Percentiles rank a stretch among this genome's conserved stretches.
Conservation (phyloP, 306 rosid species). For the Lablab purpureus region DNA sequence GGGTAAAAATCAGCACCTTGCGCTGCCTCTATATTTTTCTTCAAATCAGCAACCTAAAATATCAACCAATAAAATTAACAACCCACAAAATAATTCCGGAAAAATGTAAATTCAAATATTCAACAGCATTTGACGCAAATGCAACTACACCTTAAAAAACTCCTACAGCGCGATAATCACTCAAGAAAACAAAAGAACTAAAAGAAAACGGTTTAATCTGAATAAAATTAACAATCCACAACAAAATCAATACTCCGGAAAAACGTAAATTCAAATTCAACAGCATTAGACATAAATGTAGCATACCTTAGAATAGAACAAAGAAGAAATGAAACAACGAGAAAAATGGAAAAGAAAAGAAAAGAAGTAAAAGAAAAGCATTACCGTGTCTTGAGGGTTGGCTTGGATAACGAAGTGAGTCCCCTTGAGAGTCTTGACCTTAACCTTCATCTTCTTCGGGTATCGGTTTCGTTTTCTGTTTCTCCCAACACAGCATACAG, state of each 20-base stretch:
- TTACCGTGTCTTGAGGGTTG: conserved; percentile 51
- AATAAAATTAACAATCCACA: no score
- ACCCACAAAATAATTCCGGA: background rate
- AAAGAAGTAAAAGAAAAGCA: background rate
- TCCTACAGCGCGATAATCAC: background rate
- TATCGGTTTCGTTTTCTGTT: background rate
- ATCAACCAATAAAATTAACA: background rate
- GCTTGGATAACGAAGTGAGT: conserved; percentile 74
- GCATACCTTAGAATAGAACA: no score
- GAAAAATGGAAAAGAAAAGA: no score
- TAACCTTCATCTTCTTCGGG: conserved; percentile 66
- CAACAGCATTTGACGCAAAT: conserved; percentile 33
- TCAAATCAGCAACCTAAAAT: conserved; percentile 74
- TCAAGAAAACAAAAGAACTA: background rate
- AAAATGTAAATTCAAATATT: background rate
- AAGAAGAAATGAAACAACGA: no score
- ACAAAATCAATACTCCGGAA: no score
- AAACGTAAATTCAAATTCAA: no score
- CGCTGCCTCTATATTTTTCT: conserved; percentile 64
- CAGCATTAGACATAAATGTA: no score
- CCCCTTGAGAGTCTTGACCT: conserved; percentile 77
- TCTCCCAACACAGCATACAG: conserved; percentile 40
- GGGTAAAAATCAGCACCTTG: conserved; percentile 78
- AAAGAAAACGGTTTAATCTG: background rate
- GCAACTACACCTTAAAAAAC: conserved; percentile 1